Percentiles rank a stretch among this genome's conserved stretches.
Evolutionary conservation across 345 rosid species (phyloP).

Genomic region (Eucalyptus viminalis): DNA sequence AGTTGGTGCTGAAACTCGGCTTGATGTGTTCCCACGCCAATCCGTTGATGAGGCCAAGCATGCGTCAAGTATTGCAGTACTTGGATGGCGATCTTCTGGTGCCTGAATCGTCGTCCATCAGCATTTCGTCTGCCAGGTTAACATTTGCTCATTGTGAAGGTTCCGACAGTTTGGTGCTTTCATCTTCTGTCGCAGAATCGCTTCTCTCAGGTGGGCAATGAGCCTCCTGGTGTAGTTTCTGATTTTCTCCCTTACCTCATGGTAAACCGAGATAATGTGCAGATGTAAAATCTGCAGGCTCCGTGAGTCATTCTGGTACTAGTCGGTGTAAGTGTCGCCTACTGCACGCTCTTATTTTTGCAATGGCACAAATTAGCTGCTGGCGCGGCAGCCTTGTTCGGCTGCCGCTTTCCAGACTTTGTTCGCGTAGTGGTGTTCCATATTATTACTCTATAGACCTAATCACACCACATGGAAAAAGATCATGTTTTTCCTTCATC

Average conservation of each 20-base stretch:
- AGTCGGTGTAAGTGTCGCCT: background rate
- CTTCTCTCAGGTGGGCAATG: conserved; percentile 1
- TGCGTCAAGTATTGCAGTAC: conserved; percentile 2
- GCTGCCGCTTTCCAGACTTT: background rate
- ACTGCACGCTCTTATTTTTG: background rate
- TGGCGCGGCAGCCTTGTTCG: background rate
- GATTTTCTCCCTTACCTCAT: background rate
- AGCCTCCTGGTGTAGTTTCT: background rate
- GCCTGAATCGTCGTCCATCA: background rate
- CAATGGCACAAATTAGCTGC: background rate
- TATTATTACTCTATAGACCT: background rate
- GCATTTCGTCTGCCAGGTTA: conserved; percentile 2
- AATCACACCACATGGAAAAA: background rate
- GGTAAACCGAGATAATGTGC: background rate
- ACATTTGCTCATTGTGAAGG: conserved; percentile 16
- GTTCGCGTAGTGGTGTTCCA: background rate
- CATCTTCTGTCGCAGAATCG: conserved; percentile 34
- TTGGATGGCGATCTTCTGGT: background rate
- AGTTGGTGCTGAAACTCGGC: conserved; percentile 29
- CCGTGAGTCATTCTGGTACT: background rate
- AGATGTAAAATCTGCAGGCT: background rate
- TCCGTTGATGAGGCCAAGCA: conserved; percentile 18
- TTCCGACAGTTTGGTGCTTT: conserved; percentile 17
- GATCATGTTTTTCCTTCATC: background rate
- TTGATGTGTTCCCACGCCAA: conserved; percentile 19